Evolutionary conservation across 192 early-diverging fungal species (phyloP), one percentile per base, ranked within the genome.

Genomic region (Spinellus fusiger): DNA sequence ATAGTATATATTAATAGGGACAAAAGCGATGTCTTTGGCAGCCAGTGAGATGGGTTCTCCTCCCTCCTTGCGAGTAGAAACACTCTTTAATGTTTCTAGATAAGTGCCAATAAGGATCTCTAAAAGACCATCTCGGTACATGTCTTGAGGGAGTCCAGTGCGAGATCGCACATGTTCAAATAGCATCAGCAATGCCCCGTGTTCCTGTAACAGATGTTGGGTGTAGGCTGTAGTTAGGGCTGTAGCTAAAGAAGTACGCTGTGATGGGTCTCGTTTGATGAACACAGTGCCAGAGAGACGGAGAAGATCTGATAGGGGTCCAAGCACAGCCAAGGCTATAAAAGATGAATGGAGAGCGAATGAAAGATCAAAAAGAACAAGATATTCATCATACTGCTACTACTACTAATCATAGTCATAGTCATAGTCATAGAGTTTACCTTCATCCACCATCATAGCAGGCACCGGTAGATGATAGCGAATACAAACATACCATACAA

Each of bases 391-490:
- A n/a, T n/a, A n/a, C n/a, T n/a, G n/a, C n/a, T n/a, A n/a, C n/a
- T n/a, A n/a, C n/a, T n/a, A n/a, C n/a, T n/a, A n/a, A n/a, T n/a
- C n/a, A n/a, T n/a, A n/a, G n/a, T n/a, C n/a, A n/a, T n/a, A n/a
- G n/a, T n/a, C n/a, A n/a, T n/a, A n/a, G n/a, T n/a, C n/a, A n/a
- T n/a, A n/a, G n/a, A n/a, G n/a, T n/a, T n/a, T 44, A 44, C 40
- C 20, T 50, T 61, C 59, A 38, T 61, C 59, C 3, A 61, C n/a
- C 0, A 61, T 37, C 5, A 61, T n/a, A 1, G 49, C 59, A 10
- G 59, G 59, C 25, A 61, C 34, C 0, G 59, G 59, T 61, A 61
- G 27, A n/a, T 61, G 48, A 37, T 61, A 61, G 13, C 59, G 23
- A 40, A 61, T 52, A 5, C 32, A 23, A 25, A 61, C 33, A 15